Evolutionary conservation across 2,329 filamentous ascomycete genomes (phyloP).

Genomic region (Trichoderma guizhouense): DNA sequence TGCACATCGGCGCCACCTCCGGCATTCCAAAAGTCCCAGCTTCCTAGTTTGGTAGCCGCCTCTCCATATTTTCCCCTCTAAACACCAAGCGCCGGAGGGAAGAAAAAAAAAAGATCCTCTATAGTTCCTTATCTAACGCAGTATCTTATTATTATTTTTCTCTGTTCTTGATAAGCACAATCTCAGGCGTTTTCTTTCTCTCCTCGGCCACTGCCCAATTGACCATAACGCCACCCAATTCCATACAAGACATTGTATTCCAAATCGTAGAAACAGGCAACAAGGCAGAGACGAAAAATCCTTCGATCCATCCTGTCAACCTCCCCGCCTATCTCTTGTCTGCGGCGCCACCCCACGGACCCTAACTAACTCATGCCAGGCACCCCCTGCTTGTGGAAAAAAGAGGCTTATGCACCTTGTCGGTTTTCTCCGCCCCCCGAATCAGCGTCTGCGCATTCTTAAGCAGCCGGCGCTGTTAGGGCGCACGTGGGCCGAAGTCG

Average conservation of each 20-base stretch:
- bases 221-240: background rate
- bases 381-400: background rate
- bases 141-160: accelerated
- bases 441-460: constrained; percentile 14
- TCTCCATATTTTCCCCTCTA: background rate
- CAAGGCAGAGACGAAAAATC: background rate
- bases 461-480: background rate
- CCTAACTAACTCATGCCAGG: background rate
- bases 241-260: background rate
- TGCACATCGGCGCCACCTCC: background rate
- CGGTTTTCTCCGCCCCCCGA: background rate
- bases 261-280: background rate
- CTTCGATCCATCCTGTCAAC: background rate
- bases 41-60: constrained; percentile 1
- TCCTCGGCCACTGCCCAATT: background rate
- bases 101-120: background rate
- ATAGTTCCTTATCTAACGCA: background rate
- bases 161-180: background rate
- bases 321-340: background rate
- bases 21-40: constrained; percentile 15
- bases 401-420: background rate
- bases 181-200: background rate
- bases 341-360: background rate
- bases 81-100: background rate
- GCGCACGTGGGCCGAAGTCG: constrained; percentile 8